Base-by-base conservation (phyloP, 192 early-diverging fungal species). In the Dissophora globulifera region DNA sequence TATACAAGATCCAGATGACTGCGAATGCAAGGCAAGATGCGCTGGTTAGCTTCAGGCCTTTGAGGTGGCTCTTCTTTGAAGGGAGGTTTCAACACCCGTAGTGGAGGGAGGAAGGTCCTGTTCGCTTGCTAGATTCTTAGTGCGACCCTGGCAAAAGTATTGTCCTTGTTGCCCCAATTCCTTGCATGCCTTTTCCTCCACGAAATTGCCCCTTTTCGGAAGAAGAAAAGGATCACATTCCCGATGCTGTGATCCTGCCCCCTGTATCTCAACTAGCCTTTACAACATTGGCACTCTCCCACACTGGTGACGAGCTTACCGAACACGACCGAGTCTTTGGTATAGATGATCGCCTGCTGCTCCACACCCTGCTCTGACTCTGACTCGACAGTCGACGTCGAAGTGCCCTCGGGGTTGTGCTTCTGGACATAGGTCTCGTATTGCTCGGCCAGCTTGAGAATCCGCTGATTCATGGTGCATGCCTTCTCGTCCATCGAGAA, bases 401-500 rank as follows among this genome's bases (percentile, higher is more conserved):
- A 76, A 19, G 72, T 76, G 46, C 58, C 58, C 46, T 76, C 72
- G 30, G 72, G 72, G 30, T 76, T 76, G 40, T 67, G 49, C 55
- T 58, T 76, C 46, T 76, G 72, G n/a, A 76, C 72, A 51, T 76
- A 76, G 35, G 49, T 30, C 51, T 88, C 87, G 43, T 86, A 88
- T 58, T 88, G 87, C 50, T 88, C 85, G 4, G 83, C 87, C 30
- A 88, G 79, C 57, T 83, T 82, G 38, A 88, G 70, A 25, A 88
- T 81, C 29, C 87, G 74, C 42, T 84, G 82, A 32, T 82, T 85
- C 87, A 88, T 88, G 40, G 83, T 78, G 20, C 85, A 84, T 25
- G 85, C 85, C 66, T 86, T 86, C 47, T 88, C 87, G 60, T 88
- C 87, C 54, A 86, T 53, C 23, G 86, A 47, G 75, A 84, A 88